A percentile compares a stretch with the other conserved stretches of the same genome.
phyloP scores from a whole-genome alignment of 805 yeast species.

The Ogataea paraovalis region DNA sequence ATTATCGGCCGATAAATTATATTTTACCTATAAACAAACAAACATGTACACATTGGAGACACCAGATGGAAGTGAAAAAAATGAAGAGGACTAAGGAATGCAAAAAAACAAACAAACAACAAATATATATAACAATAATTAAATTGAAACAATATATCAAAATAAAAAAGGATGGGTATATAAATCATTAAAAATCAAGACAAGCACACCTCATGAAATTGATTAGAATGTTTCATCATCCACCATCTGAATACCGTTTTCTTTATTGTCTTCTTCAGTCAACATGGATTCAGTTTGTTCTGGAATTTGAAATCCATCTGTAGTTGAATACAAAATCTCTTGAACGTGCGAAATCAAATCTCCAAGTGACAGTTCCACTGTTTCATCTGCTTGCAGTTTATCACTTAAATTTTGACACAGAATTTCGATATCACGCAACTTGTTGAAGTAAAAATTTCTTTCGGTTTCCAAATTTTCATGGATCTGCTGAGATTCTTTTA shows the following conservation, averaged over 20 bases:
- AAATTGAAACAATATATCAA: no score
- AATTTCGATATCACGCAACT: conserved; percentile 83
- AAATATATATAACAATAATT: no score
- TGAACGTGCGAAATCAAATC: conserved; percentile 61
- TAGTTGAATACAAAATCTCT: conserved; percentile 72
- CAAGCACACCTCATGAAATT: neutral
- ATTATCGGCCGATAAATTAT: no score
- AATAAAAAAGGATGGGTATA: neutral
- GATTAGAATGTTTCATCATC: conserved; percentile 37
- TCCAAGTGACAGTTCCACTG: conserved; percentile 25
- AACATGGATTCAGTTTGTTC: conserved; percentile 21
- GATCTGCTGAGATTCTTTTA: conserved; percentile 53
- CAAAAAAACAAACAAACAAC: no score
- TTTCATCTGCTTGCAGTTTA: conserved; percentile 34
- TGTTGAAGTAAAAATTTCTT: conserved; percentile 85
- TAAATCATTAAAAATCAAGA: neutral
- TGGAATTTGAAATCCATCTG: conserved; percentile 78
- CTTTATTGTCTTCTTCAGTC: conserved; percentile 9
- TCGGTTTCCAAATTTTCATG: conserved; percentile 72
- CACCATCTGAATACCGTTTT: conserved; percentile 23
- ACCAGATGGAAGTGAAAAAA: no score
- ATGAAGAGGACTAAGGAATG: no score
- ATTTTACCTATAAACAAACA: no score
- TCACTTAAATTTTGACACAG: conserved; percentile 63
- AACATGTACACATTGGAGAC: no score